Base-by-base conservation (phyloP, 495 filamentous ascomycete genomes). In the Glarea lozoyensis region DNA sequence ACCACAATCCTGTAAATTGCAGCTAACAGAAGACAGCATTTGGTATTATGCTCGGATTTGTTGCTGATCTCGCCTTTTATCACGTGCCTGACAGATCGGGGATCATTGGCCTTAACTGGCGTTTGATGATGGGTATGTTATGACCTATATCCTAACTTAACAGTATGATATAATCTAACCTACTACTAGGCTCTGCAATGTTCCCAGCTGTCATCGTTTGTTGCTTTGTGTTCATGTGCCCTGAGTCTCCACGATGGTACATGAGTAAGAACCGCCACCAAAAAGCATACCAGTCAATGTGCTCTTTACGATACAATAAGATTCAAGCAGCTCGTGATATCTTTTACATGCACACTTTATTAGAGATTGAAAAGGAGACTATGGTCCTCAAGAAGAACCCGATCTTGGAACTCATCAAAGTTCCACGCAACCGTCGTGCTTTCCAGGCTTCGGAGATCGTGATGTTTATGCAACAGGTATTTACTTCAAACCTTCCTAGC, bases 381-480 rank as follows among this genome's bases (percentile, higher is more conserved):
- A 72, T 83, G 65, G 63, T 72, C 7, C 63, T 78, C 15, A 72
- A 79, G 1, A 64, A 74, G 44, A 81, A 67, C 45, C 82, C 76
- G 52, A 37, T 87, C 37, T 61, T 72, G 45, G 84, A 92, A 49
- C 54, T 92, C 35, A 72, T 88, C 38, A 83, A 73, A 4, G 69
- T 90, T 11, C 81, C 81, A 16, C 75, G 87, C 25, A 90, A 88
- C 56, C 74, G 86, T n/a, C 76, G 86, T 24, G 86, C 86, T 3
- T 74, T 82, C 65, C 48, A 84, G 29, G 82, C 82, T 2, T 82
- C 78, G 1, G 70, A 80, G 52, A 80, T 87, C 48, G 80, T 90
- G 41, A 88, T 89, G 84, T 88, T 87, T 47, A 79, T 86, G 76
- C 87, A 92, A 54, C 87, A 89, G 61, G 80, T 86, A 55, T 50